Conservation (phyloP, 345 rosid species). For the Eucalyptus dawsonii region DNA sequence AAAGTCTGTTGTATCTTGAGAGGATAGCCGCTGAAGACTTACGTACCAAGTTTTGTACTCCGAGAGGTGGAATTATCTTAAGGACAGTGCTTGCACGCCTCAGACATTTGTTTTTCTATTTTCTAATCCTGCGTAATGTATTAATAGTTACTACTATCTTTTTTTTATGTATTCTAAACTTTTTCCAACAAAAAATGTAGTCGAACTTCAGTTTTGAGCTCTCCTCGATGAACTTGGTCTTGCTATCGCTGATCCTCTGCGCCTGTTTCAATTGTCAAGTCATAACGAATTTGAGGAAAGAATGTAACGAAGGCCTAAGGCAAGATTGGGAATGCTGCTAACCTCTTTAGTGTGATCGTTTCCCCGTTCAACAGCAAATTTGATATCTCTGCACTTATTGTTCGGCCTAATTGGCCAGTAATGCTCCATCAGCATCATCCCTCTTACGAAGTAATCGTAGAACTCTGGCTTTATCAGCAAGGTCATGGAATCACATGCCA, state of each 20-base stretch:
- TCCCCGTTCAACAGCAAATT: slow-evolving; percentile 73
- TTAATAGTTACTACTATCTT: too few relatives aligned
- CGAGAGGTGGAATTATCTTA: too few relatives aligned
- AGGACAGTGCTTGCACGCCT: too few relatives aligned
- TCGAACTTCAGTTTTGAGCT: slow-evolving; percentile 50
- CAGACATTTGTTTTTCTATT: too few relatives aligned
- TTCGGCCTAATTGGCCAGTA: slow-evolving; percentile 56
- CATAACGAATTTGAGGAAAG: not conserved
- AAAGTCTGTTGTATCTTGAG: too few relatives aligned
- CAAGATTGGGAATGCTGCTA: not conserved
- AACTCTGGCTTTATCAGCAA: slow-evolving; percentile 14
- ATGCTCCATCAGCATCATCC: slow-evolving; percentile 41
- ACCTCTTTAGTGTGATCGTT: slow-evolving; percentile 48
- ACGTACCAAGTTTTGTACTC: too few relatives aligned
- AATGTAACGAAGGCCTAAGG: not conserved
- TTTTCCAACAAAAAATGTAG: slow-evolving; percentile 27
- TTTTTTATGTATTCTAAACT: too few relatives aligned
- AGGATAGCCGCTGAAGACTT: too few relatives aligned
- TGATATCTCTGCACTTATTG: slow-evolving; percentile 55
- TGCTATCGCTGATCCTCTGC: slow-evolving; percentile 38
- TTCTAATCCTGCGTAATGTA: too few relatives aligned
- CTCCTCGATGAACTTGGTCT: slow-evolving; percentile 32
- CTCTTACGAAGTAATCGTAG: slow-evolving; percentile 24
- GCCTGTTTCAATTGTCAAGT: slow-evolving; percentile 22
- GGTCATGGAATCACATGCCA: slow-evolving; percentile 33